Evolutionary conservation across 179 eudicot species (phyloP), one percentile per base, ranked within the genome.

Genomic region (Silene noctiflora): DNA sequence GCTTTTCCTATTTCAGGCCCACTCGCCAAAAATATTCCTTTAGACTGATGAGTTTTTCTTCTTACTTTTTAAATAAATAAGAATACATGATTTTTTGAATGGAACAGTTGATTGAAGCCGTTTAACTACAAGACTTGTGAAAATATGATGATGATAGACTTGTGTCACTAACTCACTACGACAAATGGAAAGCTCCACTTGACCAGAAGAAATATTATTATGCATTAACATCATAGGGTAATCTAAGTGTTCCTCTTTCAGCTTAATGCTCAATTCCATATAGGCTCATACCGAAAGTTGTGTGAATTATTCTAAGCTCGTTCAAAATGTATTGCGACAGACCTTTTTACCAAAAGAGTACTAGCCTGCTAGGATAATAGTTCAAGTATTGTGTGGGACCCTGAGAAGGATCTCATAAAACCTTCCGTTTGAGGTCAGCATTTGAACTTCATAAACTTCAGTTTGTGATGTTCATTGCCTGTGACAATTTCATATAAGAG

Each of bases 241-340:
- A 6, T 58, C 62, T 0, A 19, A 17, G 21, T 58, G 62, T 58
- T 17, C 22, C 5, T 58, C 20, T 5, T 58, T 58, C 62, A 58
- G 20, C 62, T 6, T 51, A 8, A 51, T 51, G 56, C 56, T 58
- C 62, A 0, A 6, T 58, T 58, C 17, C 22, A 5, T n/a, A n/a
- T 51, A 20, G 20, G 73, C 73, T 69, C 17, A 44, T 44, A 5
- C 59, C 46, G 73, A 46, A 69, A 69, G 33, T 46, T 12, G 59
- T 16, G 22, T n/a, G 21, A 44, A 44, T 69, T 46, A 16, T 67
- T 31, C 22, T 67, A 17, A 2, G 22, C 19, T 25, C 46, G 4
- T 20, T 2, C 71, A 39, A 39, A 68, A 16, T 21, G 17, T 51
- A 48, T 22, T 11, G 39, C 25, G 61, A 16, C 35, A 31, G 13